These are phyloP conservation scores for Pythium biforme DNA, from an alignment of 352 stramenopile genomes.

Conservation along the genomic window DNA sequence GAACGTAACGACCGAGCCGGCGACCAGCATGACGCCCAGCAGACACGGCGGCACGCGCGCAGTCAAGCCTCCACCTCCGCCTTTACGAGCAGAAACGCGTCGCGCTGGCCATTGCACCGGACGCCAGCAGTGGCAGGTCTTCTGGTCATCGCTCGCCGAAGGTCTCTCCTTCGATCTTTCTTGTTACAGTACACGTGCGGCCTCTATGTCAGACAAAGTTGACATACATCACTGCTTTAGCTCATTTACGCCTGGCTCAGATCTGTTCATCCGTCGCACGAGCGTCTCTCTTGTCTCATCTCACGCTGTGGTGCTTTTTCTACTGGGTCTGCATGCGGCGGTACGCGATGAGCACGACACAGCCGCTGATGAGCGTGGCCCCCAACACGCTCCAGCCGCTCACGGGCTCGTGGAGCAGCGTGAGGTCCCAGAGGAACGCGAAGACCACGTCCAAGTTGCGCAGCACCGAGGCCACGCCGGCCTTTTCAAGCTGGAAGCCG, in stretches of 20 bases:
- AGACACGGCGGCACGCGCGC: conserved; percentile 20
- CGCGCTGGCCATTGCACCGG: neutral
- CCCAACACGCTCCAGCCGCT: conserved; percentile 48
- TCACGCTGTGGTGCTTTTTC: neutral
- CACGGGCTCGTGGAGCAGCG: conserved; percentile 38
- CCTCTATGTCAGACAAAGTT: too few relatives aligned
- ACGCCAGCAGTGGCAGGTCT: neutral
- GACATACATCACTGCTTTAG: too few relatives aligned
- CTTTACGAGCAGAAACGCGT: neutral
- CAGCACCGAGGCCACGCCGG: conserved; percentile 48
- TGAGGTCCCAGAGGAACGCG: conserved; percentile 53
- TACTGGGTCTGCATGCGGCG: conserved; percentile 18
- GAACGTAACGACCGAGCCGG: conserved; percentile 56
- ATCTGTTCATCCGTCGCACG: too few relatives aligned
- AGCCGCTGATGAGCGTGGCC: conserved; percentile 33
- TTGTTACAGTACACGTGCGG: too few relatives aligned
- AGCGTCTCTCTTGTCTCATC: too few relatives aligned
- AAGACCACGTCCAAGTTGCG: conserved; percentile 56
- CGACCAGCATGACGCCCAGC: conserved; percentile 33
- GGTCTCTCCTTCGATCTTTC: too few relatives aligned
- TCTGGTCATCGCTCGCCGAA: neutral
- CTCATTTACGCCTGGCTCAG: too few relatives aligned
- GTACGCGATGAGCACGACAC: conserved; percentile 32
- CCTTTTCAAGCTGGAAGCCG: conserved; percentile 62
- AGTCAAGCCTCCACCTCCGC: too few relatives aligned